Conservation (phyloP, 208 protist species). For the Acanthamoeba divionensis region DNA sequence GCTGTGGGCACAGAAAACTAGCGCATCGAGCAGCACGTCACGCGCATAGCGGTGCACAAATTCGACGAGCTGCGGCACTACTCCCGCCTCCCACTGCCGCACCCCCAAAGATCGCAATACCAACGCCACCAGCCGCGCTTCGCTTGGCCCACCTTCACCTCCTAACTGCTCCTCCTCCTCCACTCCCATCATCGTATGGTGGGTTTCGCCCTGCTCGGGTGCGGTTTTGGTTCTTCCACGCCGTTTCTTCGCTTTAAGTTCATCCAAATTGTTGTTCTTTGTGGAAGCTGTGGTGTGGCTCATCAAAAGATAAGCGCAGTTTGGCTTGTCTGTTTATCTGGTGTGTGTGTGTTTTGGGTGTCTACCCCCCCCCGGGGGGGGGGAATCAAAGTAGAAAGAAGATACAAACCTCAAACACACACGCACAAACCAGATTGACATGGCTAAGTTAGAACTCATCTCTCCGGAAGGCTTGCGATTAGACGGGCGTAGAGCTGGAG, state of each 20-base stretch:
- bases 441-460: conserved; percentile 63
- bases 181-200: too few species aligned
- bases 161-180: too few species aligned
- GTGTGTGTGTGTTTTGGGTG: too few species aligned
- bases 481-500: conserved; percentile 83
- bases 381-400: neutral
- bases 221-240: too few species aligned
- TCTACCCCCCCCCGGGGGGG: too few species aligned
- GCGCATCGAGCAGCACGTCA: conserved; percentile 48
- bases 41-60: conserved; percentile 52
- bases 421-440: neutral
- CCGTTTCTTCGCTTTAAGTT: too few species aligned
- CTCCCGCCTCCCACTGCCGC: conserved; percentile 16
- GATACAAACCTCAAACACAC: neutral
- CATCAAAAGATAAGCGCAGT: too few species aligned
- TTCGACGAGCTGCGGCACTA: conserved; percentile 44
- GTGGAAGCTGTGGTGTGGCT: too few species aligned
- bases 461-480: conserved; percentile 82
- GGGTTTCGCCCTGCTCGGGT: too few species aligned
- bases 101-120: conserved; percentile 56
- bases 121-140: conserved; percentile 29
- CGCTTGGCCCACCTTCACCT: too few species aligned
- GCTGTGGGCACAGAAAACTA: conserved; percentile 34
- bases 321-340: too few species aligned
- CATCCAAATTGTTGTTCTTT: too few species aligned